These are phyloP conservation scores for Ophiostoma novo-ulmi DNA, from an alignment of 2,329 filamentous ascomycete genomes.

Conservation along the genomic window DNA sequence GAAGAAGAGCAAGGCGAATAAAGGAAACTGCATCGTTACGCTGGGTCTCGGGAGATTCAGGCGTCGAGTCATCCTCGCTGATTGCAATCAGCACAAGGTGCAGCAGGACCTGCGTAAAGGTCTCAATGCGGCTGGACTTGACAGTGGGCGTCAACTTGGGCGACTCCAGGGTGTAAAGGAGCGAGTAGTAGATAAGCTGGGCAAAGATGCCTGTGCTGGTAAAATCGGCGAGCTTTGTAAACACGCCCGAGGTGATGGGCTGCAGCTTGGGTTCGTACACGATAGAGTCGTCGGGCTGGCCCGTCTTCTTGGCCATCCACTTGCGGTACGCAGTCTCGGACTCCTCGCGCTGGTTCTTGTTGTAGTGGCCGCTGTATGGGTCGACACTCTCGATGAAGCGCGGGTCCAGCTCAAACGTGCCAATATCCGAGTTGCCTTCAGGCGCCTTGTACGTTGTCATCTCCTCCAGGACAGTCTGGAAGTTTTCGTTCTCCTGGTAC, in stretches of 20 bases:
- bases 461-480: slow-evolving; percentile 75
- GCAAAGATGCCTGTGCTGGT: slow-evolving; percentile 81
- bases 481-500: slow-evolving; percentile 82
- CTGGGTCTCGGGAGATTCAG: neutral
- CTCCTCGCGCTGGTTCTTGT: slow-evolving; percentile 94
- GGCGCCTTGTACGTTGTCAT: slow-evolving; percentile 87
- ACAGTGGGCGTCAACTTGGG: slow-evolving; percentile 66
- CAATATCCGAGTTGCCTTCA: slow-evolving; percentile 85
- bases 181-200: slow-evolving; percentile 81
- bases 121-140: slow-evolving; percentile 77
- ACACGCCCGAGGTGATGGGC: slow-evolving; percentile 70
- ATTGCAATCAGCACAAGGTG: slow-evolving; percentile 84
- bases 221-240: slow-evolving; percentile 69
- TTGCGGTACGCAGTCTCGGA: slow-evolving; percentile 84
- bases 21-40: slow-evolving; percentile 55
- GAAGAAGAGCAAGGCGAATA: slow-evolving; percentile 63
- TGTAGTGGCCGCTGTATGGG: slow-evolving; percentile 93
- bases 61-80: slow-evolving; percentile 63
- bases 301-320: slow-evolving; percentile 80
- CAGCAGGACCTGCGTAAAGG: slow-evolving; percentile 84
- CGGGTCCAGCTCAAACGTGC: slow-evolving; percentile 86
- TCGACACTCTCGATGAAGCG: slow-evolving; percentile 85
- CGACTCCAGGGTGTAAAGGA: slow-evolving; percentile 73
- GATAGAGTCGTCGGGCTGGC: slow-evolving; percentile 73
- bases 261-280: slow-evolving; percentile 86